These are phyloP conservation scores for Tuber magnatum DNA, from an alignment of 495 filamentous ascomycete genomes.

Conservation along the genomic window DNA sequence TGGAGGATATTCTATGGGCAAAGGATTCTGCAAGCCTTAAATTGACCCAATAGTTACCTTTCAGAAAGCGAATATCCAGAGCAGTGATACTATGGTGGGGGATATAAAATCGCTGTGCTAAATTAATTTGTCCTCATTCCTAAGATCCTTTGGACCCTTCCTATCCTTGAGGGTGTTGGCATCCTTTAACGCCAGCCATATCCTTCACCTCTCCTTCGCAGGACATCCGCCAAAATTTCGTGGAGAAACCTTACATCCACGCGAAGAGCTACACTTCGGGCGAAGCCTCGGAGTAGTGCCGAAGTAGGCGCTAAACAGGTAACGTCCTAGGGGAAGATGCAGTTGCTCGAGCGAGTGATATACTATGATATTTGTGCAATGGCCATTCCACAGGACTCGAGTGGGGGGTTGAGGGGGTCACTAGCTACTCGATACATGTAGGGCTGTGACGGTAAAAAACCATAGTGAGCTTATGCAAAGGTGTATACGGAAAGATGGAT, in stretches of 20 bases:
- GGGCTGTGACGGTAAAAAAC: neutral
- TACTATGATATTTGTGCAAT: neutral
- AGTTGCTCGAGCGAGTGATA: neutral
- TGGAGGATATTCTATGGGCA: too few relatives aligned
- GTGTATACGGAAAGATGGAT: neutral
- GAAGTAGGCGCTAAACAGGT: neutral
- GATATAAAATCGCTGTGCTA: neutral
- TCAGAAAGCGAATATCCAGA: neutral
- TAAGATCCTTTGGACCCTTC: neutral
- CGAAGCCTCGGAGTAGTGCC: neutral
- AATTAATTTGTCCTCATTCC: neutral
- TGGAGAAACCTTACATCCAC: neutral
- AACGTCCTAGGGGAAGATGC: rapidly evolving
- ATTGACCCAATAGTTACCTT: too few relatives aligned
- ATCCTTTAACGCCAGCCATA: neutral
- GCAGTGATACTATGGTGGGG: neutral
- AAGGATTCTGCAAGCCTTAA: too few relatives aligned
- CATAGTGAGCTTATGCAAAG: neutral
- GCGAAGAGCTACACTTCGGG: neutral
- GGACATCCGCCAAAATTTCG: neutral
- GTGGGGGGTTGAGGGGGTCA: too few relatives aligned
- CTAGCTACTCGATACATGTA: neutral
- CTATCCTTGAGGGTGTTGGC: neutral
- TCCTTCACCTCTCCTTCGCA: neutral
- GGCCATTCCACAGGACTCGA: neutral